Evolutionary conservation across 805 yeast genomes (phyloP).

Genomic region (Metschnikowia vanudenii): DNA sequence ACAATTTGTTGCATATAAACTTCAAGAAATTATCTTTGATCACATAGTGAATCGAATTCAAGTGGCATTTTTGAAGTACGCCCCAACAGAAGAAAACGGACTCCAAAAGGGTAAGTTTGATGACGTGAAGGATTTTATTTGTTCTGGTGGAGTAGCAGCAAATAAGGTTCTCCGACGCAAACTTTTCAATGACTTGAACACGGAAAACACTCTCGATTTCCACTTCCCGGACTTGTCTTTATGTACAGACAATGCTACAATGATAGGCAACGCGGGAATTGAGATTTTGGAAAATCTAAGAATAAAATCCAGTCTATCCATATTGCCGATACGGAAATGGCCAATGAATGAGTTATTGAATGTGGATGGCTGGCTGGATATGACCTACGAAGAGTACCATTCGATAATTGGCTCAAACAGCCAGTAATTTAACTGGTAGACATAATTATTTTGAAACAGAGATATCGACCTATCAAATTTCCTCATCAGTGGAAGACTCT

Average conservation of each 20-base stretch:
- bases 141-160: conserved; percentile 95
- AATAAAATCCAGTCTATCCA: conserved; percentile 48
- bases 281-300: conserved; percentile 66
- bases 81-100: conserved; percentile 22
- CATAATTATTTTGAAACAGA: no score
- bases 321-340: conserved; percentile 80
- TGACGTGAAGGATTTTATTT: conserved; percentile 56
- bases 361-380: conserved; percentile 51
- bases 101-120: conserved; percentile 34
- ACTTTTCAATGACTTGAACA: conserved; percentile 39
- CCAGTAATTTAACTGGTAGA: background rate
- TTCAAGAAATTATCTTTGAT: conserved; percentile 65
- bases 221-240: conserved; percentile 67
- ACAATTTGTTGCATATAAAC: conserved; percentile 52
- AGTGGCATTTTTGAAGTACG: conserved; percentile 44
- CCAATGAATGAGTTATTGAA: conserved; percentile 55
- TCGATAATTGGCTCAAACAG: conserved; percentile 3
- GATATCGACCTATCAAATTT: background rate
- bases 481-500: background rate
- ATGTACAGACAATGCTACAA: conserved; percentile 93
- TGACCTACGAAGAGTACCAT: conserved; percentile 11
- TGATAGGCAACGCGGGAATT: conserved; percentile 98
- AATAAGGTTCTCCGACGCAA: conserved; percentile 55
- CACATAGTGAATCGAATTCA: conserved; percentile 69
- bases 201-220: conserved; percentile 28